A percentile compares a stretch with the other conserved stretches of the same genome.
Conservation (phyloP, 768 basidiomycete genomes). For the Rhodosporidiobolus odoratus region DNA sequence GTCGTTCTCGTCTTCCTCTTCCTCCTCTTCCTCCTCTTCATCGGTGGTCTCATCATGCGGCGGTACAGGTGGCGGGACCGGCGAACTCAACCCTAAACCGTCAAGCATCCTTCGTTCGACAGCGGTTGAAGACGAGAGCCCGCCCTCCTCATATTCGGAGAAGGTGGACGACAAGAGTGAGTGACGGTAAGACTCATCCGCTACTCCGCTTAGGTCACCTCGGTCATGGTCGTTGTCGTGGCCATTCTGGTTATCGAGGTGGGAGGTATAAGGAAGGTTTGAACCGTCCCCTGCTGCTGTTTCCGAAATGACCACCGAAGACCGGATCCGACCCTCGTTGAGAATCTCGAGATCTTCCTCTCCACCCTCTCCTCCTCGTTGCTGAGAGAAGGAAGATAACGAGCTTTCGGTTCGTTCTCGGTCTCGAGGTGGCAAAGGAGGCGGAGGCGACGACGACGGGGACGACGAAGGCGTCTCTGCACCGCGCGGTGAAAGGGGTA, state of each 20-base stretch:
- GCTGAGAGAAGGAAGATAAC: too few relatives aligned
- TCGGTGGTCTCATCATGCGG: background rate
- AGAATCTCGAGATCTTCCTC: background rate
- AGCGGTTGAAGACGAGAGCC: background rate
- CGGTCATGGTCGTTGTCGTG: too few relatives aligned
- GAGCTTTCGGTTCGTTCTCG: background rate
- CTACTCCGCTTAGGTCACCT: too few relatives aligned
- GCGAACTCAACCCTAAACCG: too few relatives aligned
- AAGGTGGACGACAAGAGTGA: too few relatives aligned
- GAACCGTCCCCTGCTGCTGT: background rate
- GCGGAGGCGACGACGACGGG: too few relatives aligned
- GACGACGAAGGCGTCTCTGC: background rate
- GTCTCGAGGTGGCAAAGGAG: constrained; percentile 13
- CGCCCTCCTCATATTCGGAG: background rate
- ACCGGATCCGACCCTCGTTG: background rate
- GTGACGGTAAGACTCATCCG: background rate
- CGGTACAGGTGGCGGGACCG: background rate
- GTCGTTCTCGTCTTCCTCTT: constrained; percentile 5
- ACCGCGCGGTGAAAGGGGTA: background rate
- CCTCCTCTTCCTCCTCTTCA: background rate
- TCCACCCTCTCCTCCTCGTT: too few relatives aligned
- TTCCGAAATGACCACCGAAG: background rate
- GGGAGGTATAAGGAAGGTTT: too few relatives aligned
- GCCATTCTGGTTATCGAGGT: too few relatives aligned
- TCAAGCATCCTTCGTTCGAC: background rate